These are phyloP conservation scores for Aspergillus quadrilineatus DNA, from an alignment of 2,329 filamentous ascomycete species.

Conservation along the genomic window DNA sequence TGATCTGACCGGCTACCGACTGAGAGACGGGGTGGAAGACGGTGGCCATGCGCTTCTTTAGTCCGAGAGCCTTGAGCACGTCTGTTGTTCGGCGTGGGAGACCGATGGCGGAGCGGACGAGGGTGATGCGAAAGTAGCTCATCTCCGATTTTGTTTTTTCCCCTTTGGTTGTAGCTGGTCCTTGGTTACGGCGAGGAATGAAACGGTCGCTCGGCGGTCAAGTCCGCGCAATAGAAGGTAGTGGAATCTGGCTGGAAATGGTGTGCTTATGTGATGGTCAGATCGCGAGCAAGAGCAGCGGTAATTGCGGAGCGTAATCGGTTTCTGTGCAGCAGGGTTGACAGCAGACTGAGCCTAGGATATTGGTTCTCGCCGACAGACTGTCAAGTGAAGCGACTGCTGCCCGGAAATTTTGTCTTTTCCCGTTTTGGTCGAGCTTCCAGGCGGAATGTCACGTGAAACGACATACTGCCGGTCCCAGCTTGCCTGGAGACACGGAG, in stretches of 20 bases:
- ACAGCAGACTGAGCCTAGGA: not conserved
- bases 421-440: conserved; percentile 14
- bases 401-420: conserved; percentile 20
- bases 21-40: conserved; percentile 85
- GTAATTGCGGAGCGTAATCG: not conserved
- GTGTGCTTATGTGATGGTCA: not conserved
- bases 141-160: conserved; percentile 45
- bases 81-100: conserved; percentile 76
- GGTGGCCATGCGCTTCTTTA: conserved; percentile 78
- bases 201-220: not conserved
- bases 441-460: conserved; percentile 37
- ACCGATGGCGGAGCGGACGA: conserved; percentile 85
- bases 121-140: conserved; percentile 86
- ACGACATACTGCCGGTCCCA: conserved; percentile 19
- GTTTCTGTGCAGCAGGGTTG: not conserved
- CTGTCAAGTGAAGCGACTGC: not conserved
- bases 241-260: not conserved
- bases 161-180: not conserved
- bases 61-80: conserved; percentile 79
- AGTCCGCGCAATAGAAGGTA: not conserved
- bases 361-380: not conserved
- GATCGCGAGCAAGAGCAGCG: not conserved
- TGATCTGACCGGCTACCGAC: conserved; percentile 83
- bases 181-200: not conserved
- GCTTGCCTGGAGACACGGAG: not conserved